A percentile compares a stretch with the other conserved stretches of the same genome.
Evolutionary conservation across 2,329 filamentous ascomycete species (phyloP).

Genomic region (Ascochyta viciae-villosae): DNA sequence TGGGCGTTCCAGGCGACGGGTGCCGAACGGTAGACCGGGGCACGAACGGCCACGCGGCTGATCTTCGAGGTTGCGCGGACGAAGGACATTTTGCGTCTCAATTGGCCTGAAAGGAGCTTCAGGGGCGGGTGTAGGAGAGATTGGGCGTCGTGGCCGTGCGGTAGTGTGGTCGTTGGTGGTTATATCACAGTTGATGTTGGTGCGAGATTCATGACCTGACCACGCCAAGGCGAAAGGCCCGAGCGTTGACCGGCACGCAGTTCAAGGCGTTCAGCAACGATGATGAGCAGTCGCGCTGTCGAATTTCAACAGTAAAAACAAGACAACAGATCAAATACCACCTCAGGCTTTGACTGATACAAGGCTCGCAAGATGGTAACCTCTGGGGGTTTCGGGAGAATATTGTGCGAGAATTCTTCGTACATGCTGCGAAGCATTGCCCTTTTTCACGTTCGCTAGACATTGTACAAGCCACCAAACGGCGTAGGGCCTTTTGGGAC

Average conservation of each 20-base stretch:
- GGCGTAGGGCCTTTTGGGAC: slow-evolving; percentile 29
- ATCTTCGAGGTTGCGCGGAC: slow-evolving; percentile 47
- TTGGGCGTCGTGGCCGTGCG: slow-evolving; percentile 32
- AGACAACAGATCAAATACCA: too few relatives aligned
- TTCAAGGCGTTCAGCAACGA: too few relatives aligned
- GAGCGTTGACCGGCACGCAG: neutral
- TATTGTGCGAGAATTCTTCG: too few relatives aligned
- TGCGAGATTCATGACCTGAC: slow-evolving; percentile 19
- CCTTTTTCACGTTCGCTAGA: slow-evolving; percentile 7
- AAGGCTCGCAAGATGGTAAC: too few relatives aligned
- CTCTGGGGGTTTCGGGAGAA: neutral
- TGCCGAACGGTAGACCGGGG: slow-evolving; percentile 44
- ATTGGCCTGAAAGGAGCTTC: slow-evolving; percentile 35
- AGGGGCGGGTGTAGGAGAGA: slow-evolving; percentile 22
- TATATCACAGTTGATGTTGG: slow-evolving; percentile 23
- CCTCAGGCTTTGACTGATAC: too few relatives aligned
- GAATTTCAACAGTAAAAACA: too few relatives aligned
- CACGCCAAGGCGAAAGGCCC: slow-evolving; percentile 18
- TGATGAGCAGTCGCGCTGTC: too few relatives aligned
- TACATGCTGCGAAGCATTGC: neutral
- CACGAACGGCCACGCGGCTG: slow-evolving; percentile 42
- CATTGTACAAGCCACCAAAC: slow-evolving; percentile 34
- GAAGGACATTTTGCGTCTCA: slow-evolving; percentile 47
- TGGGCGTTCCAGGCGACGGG: slow-evolving; percentile 44
- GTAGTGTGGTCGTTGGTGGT: slow-evolving; percentile 34